Conservation (phyloP, 306 rosid genomes). For the Urtica urens region DNA sequence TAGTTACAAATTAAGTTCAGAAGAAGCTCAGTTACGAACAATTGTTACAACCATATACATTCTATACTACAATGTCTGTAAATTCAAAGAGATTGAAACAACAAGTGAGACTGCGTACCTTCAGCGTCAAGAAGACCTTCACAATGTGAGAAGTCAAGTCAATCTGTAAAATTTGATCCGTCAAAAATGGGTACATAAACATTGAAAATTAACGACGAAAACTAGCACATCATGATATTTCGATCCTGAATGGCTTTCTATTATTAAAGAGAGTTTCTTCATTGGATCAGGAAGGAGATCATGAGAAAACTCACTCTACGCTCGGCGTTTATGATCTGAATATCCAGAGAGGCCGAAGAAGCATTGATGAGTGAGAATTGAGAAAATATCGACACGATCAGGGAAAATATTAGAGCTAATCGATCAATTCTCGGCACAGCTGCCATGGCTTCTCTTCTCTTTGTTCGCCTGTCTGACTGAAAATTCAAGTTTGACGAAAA, state of each 20-base stretch:
- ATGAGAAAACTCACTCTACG: conserved; percentile 53
- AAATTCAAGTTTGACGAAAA: conserved; percentile 2
- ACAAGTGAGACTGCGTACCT: conserved; percentile 32
- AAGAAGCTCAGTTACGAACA: too few species aligned
- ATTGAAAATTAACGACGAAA: too few species aligned
- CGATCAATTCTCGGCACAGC: conserved; percentile 22
- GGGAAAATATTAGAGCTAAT: conserved; percentile 19
- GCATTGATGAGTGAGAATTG: conserved; percentile 20
- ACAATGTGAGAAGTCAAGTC: conserved; percentile 76
- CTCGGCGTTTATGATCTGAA: conserved; percentile 86
- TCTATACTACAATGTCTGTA: too few species aligned
- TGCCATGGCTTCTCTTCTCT: conserved; percentile 39
- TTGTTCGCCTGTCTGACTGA: background rate
- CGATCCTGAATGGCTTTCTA: too few species aligned
- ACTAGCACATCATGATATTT: too few species aligned
- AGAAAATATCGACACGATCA: conserved; percentile 24
- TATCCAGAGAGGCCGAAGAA: conserved; percentile 37
- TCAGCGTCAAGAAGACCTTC: conserved; percentile 76
- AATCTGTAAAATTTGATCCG: conserved; percentile 47
- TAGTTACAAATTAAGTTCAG: too few species aligned
- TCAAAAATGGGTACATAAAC: too few species aligned
- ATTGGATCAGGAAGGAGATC: conserved; percentile 4
- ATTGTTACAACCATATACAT: too few species aligned
- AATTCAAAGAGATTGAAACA: background rate
- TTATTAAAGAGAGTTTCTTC: too few species aligned